phyloP scores from a whole-genome alignment of 2,329 filamentous ascomycete genomes.

The Calcarisporium arbuscula region DNA sequence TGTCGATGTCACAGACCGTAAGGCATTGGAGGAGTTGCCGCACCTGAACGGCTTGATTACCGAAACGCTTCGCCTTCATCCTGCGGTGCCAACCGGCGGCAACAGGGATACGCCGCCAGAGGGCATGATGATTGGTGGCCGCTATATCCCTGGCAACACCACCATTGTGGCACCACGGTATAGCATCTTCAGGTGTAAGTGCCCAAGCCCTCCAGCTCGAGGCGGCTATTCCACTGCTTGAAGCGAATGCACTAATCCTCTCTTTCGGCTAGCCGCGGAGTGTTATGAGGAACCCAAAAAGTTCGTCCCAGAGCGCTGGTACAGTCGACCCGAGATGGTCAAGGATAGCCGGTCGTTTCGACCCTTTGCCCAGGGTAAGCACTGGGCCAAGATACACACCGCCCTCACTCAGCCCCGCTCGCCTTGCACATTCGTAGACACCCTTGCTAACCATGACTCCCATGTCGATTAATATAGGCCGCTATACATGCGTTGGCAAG shows the following conservation, averaged over 20 bases:
- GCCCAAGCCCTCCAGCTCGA: not conserved
- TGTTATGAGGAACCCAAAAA: constrained; percentile 20
- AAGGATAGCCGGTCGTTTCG: constrained; percentile 21
- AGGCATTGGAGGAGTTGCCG: constrained; percentile 11
- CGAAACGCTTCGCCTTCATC: constrained; percentile 18
- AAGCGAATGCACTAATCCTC: not conserved
- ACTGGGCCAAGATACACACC: too few relatives aligned
- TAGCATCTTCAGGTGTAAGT: constrained; percentile 27
- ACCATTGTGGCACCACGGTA: constrained; percentile 14
- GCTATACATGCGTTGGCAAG: too few relatives aligned
- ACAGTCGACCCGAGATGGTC: constrained; percentile 22
- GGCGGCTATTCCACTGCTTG: too few relatives aligned
- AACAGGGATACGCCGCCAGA: constrained; percentile 12
- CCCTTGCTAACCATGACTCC: too few relatives aligned
- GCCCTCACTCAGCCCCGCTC: too few relatives aligned
- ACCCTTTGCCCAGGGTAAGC: constrained; percentile 25
- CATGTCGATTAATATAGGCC: too few relatives aligned
- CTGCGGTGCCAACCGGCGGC: constrained; percentile 13
- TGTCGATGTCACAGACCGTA: constrained; percentile 13
- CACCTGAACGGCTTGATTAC: constrained; percentile 18
- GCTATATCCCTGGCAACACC: constrained; percentile 12
- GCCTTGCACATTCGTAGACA: too few relatives aligned
- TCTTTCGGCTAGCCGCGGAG: constrained; percentile 14
- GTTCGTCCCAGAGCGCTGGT: constrained; percentile 34
- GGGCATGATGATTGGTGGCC: constrained; percentile 12